Base-by-base conservation (phyloP, 83 land plant genomes). In the Larix sibirica region DNA sequence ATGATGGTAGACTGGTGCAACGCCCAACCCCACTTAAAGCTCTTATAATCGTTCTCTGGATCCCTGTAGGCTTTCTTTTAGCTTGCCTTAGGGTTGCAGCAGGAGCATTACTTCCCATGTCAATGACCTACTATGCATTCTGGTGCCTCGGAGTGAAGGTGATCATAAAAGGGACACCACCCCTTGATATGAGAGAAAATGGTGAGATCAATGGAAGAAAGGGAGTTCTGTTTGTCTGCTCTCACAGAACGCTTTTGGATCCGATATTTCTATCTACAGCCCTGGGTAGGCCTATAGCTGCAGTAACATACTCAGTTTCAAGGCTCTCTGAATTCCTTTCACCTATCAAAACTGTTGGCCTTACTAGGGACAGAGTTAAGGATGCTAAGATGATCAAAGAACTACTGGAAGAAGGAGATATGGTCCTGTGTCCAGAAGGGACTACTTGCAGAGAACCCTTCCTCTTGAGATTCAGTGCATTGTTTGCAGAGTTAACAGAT, bases 391-490 rank as follows among this genome's bases (percentile, higher is more conserved):
- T 79, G 76, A 94, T 94, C 67, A 86, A 83, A 73, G 64, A 70
- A 4, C 80, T 94, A 4, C 83, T 94, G 6, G 85, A 89, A 62
- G 87, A 89, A 77, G 96, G 96, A 0, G 96, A 94, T 73, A 81
- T 94, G 10, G 91, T 82, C 10, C 87, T 94, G 10, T 94, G 92
- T 81, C 96, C 94, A 4, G 96, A 94, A 74, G 96, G 96, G 6
- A 92, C 96, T 1, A 84, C 86, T 2, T 84, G 86, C 65, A 82
- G 86, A 9, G 85, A 84, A 60, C 86, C 86, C 4, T 84, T 82
- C 31, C 47, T 82, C 24, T 8, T 78, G 12, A n/a, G 92, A 38
- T 91, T 91, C 54, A 85, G 88, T 21, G 93, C 93, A 0, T 84
- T 91, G 3, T 92, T 89, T 47, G 92, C 92, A 0, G 92, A 90